These are phyloP conservation scores for Pseudogymnoascus sp. DNA, from an alignment of 2,329 filamentous ascomycete genomes.

Conservation along the genomic window DNA sequence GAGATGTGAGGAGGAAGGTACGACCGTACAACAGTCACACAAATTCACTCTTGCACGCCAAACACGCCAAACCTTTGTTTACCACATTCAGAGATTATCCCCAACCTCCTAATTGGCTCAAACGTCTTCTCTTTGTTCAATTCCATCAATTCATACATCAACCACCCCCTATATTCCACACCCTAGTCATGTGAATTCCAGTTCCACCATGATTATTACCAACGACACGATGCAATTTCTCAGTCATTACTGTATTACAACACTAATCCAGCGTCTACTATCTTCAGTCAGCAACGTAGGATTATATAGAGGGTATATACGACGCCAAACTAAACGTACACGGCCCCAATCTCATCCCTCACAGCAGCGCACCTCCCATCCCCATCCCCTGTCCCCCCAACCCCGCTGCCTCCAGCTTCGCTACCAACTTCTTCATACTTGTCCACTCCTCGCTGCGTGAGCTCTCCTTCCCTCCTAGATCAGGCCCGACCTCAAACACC, in stretches of 20 bases:
- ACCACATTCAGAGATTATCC: neutral
- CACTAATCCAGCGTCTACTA: neutral
- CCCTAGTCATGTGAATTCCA: neutral
- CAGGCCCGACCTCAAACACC: conserved; percentile 81
- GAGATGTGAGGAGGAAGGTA: neutral
- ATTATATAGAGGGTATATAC: conserved; percentile 9
- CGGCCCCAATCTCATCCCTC: neutral
- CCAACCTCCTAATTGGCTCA: neutral
- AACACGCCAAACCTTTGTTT: neutral
- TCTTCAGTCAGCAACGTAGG: neutral
- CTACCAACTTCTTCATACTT: conserved; percentile 82
- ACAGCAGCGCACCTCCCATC: neutral
- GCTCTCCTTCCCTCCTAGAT: conserved; percentile 77
- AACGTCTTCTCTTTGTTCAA: neutral
- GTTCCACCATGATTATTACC: neutral
- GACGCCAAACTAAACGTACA: conserved; percentile 8
- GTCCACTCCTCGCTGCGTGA: conserved; percentile 86
- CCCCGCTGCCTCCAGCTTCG: conserved; percentile 54
- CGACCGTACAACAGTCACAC: neutral
- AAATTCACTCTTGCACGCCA: neutral
- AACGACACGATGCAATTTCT: neutral
- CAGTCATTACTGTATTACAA: neutral
- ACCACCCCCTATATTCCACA: neutral
- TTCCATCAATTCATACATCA: neutral
- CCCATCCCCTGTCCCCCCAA: conserved; percentile 11